Percentiles rank a stretch among this genome's conserved stretches.
Conservation (phyloP, 805 yeast genomes). For the Saitoella complicata region DNA sequence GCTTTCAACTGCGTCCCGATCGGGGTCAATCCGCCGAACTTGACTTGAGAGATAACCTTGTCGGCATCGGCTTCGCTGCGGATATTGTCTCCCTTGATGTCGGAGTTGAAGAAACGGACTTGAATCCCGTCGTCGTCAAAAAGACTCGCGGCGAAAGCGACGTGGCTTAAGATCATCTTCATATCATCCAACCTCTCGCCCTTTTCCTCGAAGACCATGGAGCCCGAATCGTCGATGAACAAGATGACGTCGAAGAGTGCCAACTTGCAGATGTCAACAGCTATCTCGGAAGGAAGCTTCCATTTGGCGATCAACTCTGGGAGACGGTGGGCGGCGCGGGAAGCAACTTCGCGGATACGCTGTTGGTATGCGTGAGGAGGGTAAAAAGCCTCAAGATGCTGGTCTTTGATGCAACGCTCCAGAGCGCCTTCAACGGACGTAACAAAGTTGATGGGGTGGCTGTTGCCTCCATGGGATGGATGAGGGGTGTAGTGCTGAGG, state of each 20-base stretch:
- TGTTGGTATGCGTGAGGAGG: slow-evolving; percentile 19
- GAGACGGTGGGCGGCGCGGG: slow-evolving; percentile 11
- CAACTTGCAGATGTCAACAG: slow-evolving; percentile 17
- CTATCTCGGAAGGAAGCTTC: slow-evolving; percentile 18
- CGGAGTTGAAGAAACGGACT: slow-evolving; percentile 19
- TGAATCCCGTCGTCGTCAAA: slow-evolving; percentile 19
- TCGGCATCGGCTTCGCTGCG: slow-evolving; percentile 14
- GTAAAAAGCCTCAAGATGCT: slow-evolving; percentile 16
- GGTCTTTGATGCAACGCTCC: slow-evolving; percentile 13
- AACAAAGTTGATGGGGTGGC: too few species aligned
- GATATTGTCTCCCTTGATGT: slow-evolving; percentile 14
- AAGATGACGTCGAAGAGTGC: slow-evolving; percentile 20
- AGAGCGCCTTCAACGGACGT: not conserved
- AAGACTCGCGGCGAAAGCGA: slow-evolving; percentile 18
- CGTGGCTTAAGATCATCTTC: slow-evolving; percentile 16
- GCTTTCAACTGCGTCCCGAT: slow-evolving; percentile 15
- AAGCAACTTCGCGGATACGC: slow-evolving; percentile 8
- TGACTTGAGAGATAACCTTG: slow-evolving; percentile 13
- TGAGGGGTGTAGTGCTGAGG: too few species aligned
- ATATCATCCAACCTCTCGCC: slow-evolving; percentile 21
- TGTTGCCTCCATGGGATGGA: too few species aligned
- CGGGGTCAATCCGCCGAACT: slow-evolving; percentile 19
- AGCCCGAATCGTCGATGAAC: slow-evolving; percentile 20
- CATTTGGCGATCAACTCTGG: slow-evolving; percentile 13
- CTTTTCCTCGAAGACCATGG: slow-evolving; percentile 21